Base-by-base conservation (phyloP, 345 rosid species). In the Orychophragmus violaceus region DNA sequence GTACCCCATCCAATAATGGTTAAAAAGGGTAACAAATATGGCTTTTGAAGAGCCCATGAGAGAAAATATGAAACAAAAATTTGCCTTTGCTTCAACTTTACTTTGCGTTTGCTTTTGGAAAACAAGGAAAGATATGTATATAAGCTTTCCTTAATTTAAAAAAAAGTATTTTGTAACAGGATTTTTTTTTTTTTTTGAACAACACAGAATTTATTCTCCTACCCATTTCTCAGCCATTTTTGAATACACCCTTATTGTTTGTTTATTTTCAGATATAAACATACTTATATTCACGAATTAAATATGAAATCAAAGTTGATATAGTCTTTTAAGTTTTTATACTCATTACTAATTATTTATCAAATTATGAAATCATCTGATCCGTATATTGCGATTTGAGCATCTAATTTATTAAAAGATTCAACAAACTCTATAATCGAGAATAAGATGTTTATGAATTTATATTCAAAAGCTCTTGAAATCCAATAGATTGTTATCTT, bases 11-110 rank as follows among this genome's bases (percentile, higher is more conserved):
- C 30, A 39, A 30, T 48, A 67, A 29, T 45, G 64, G 37, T 59
- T 36, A 28, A 33, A 46, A 46, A 27, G 19, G 2, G 60, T 37
- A 22, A 27, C 32, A 23, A 18, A 33, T 3, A 29, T 52, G 59
- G 68, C 62, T 61, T 70, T 61, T 30, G 74, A 61, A 29, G 74
- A 59, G 39, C 41, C 51, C 66, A 59, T 36, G 30, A 49, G 59
- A 52, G 53, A 41, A 22, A 70, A 30, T 21, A 53, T 50, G 24
- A 10, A 42, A 58, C 17, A 28, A 46, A 56, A 30, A 2, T 21
- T 32, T 69, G 61, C 54, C 5, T 30, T 62, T 62, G 63, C 57
- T 71, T 62, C 69, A 44, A 30, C 22, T 3, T 54, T 33, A 71
- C 42, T 54, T 71, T 62, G 25, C 36, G 36, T 51, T 48, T 63